Base-by-base conservation (phyloP, 176 grass and related monocot genomes). In the Oryza glaberrima region DNA sequence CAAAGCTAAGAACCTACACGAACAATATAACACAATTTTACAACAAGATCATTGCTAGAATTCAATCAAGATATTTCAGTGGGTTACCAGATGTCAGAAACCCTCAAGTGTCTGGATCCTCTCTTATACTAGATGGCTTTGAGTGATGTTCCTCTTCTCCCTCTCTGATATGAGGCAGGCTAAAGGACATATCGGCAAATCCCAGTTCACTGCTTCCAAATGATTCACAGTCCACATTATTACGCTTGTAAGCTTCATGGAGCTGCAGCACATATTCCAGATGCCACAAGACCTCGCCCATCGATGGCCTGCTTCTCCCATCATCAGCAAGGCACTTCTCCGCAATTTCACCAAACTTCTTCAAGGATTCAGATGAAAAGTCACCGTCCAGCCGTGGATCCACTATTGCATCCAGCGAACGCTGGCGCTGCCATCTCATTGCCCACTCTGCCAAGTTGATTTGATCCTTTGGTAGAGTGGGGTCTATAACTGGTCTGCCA, bases 381-480 rank as follows among this genome's bases (percentile, higher is more conserved):
- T 95, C 96, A 70, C 91, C 91, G 60, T 89, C 72, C 35, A 98
- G 70, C 43, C 61, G 78, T 51, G 89, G 89, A 75, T 98, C 96
- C 70, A 92, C 75, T 64, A 98, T 91, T 32, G 70, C 68, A 70
- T 98, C 89, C 34, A 98, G 76, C 0, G 96, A 93, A 46, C 96
- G 88, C 83, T 98, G 96, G 22, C 96, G 89, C 73, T 98, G 96
- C 96, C 96, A 98, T 72, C 96, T 77, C 72, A 98, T 88, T 4
- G 93, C 91, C 96, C 96, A 98, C 79, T 98, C 96, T 79, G 93
- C 93, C 84, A 98, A 84, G 70, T 98, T 98, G 65, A 94, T 98
- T 78, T 98, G 93, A 74, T 98, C 96, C 88, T 95, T 98, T 0
- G 89, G 89, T 71, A 98, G 78, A 16, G 89, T 79, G 28, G 96